phyloP scores from a whole-genome alignment of 768 basidiomycete genomes.

The Ramaria sp. region DNA sequence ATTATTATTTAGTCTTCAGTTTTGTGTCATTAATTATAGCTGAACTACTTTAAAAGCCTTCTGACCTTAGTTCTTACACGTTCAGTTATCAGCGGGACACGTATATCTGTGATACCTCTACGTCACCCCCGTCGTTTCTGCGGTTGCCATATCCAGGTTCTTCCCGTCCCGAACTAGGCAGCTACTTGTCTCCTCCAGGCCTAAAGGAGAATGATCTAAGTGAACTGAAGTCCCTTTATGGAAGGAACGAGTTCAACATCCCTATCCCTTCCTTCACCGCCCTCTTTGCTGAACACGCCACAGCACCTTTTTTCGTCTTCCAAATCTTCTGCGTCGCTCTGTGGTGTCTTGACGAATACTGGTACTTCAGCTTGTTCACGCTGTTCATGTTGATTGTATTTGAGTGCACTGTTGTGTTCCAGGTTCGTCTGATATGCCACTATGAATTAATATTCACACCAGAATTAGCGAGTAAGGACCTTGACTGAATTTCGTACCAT shows the following conservation, averaged over 20 bases:
- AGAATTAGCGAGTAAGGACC: constrained; percentile 73
- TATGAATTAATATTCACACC: not conserved
- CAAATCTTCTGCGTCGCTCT: constrained; percentile 96
- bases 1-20: constrained; percentile 20
- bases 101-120: constrained; percentile 55
- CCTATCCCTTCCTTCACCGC: constrained; percentile 91
- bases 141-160: constrained; percentile 86
- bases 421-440: constrained; percentile 42
- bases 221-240: constrained; percentile 57
- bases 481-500: constrained; percentile 95
- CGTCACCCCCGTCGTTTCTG: constrained; percentile 49
- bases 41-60: constrained; percentile 16
- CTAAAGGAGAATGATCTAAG: constrained; percentile 40
- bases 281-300: constrained; percentile 91
- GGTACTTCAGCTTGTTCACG: constrained; percentile 97
- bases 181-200: constrained; percentile 51
- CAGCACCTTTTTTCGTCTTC: constrained; percentile 99
- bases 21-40: constrained; percentile 11
- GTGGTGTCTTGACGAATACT: constrained; percentile 98
- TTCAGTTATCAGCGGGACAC: constrained; percentile 96
- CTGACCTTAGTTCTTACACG: constrained; percentile 54
- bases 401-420: constrained; percentile 98
- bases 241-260: constrained; percentile 92
- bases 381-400: constrained; percentile 98
- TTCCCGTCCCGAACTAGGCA: constrained; percentile 50